Evolutionary conservation across 176 grass and related monocot species (phyloP).

Genomic region (Musa itinerans): DNA sequence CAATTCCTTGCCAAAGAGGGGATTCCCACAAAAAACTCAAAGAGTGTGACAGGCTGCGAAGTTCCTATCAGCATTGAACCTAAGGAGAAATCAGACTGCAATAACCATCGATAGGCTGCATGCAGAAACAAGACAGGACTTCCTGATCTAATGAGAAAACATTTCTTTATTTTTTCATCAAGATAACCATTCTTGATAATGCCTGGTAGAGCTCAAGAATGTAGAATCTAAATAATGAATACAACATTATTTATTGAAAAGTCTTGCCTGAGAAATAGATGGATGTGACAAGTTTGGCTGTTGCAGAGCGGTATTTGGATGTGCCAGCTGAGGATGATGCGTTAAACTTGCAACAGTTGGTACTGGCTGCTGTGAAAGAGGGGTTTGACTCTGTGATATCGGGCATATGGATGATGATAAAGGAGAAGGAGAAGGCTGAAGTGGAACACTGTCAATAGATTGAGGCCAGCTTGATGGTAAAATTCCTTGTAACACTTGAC

Average conservation of each 20-base stretch:
- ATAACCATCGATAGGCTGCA: too few species aligned
- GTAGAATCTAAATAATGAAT: not conserved
- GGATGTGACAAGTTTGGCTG: slow-evolving; percentile 32
- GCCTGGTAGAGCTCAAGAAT: not conserved
- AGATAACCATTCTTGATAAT: not conserved
- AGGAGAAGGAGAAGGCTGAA: slow-evolving; percentile 24
- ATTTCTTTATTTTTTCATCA: not conserved
- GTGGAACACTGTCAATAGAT: slow-evolving; percentile 36
- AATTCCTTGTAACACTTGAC: slow-evolving; percentile 28
- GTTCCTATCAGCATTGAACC: too few species aligned
- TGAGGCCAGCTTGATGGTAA: slow-evolving; percentile 35
- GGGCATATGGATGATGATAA: slow-evolving; percentile 40
- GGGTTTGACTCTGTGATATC: slow-evolving; percentile 40
- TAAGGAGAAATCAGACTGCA: too few species aligned
- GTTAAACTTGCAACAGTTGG: slow-evolving; percentile 25
- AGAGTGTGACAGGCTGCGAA: too few species aligned
- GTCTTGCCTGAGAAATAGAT: slow-evolving; percentile 55
- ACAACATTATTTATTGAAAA: slow-evolving; percentile 8
- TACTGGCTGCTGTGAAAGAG: slow-evolving; percentile 44
- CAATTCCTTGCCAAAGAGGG: not conserved
- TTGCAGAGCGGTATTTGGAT: slow-evolving; percentile 31
- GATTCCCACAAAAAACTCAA: too few species aligned
- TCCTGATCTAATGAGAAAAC: not conserved
- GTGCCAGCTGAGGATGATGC: slow-evolving; percentile 18
- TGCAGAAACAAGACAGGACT: not conserved